These are phyloP conservation scores for Raphanus sativus DNA, from an alignment of 345 rosid genomes.

Conservation along the genomic window DNA sequence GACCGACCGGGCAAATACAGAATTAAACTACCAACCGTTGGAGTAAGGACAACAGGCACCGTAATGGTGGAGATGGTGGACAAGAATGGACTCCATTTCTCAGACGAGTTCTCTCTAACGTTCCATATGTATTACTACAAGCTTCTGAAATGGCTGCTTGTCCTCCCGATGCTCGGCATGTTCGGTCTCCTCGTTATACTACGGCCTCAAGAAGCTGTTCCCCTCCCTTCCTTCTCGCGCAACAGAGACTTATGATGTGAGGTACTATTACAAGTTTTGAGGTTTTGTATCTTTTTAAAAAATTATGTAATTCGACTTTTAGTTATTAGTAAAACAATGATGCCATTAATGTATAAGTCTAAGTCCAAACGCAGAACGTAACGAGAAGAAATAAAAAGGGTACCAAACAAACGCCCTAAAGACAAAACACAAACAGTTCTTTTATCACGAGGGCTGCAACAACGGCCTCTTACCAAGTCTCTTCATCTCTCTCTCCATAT, in stretches of 20 bases:
- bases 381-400: not conserved
- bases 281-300: not conserved
- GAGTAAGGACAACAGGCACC: conserved; percentile 89
- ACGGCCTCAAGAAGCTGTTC: conserved; percentile 87
- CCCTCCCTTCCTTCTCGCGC: conserved; percentile 90
- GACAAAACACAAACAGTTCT: not conserved
- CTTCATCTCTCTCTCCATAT: conserved; percentile 93
- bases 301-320: not conserved
- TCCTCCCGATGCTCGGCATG: conserved; percentile 99
- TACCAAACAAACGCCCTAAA: too few relatives aligned
- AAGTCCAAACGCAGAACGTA: too few relatives aligned
- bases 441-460: conserved; percentile 54
- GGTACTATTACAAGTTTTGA: not conserved
- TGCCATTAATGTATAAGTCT: not conserved
- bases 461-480: conserved; percentile 92
- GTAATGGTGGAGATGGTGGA: conserved; percentile 98
- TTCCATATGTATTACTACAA: conserved; percentile 97
- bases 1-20: conserved; percentile 73
- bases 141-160: conserved; percentile 95
- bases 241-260: conserved; percentile 64
- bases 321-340: not conserved
- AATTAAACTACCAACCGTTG: conserved; percentile 83
- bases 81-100: conserved; percentile 86
- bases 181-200: conserved; percentile 82
- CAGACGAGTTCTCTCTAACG: conserved; percentile 94